Evolutionary conservation across 1,284 basidiomycete species (phyloP).

Genomic region (Hemileia vastatrix): DNA sequence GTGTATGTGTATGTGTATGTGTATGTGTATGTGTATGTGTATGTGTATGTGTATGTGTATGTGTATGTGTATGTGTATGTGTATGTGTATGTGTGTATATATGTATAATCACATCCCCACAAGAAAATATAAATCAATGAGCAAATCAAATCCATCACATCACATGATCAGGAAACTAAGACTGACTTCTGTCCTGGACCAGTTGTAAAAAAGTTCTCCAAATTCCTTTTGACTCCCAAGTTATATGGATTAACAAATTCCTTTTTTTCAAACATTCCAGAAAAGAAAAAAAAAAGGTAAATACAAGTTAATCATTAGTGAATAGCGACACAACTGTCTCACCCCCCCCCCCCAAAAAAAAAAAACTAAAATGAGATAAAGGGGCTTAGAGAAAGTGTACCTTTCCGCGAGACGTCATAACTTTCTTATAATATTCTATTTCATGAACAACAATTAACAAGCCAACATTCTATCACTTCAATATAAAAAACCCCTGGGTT

Average conservation of each 20-base stretch:
- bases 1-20: too few species aligned
- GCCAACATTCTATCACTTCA: not conserved
- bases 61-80: too few species aligned
- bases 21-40: too few species aligned
- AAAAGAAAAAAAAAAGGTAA: not conserved
- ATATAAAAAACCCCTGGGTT: not conserved
- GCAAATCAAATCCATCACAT: too few species aligned
- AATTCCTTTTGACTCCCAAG: slow-evolving; percentile 62
- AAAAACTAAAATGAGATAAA: not conserved
- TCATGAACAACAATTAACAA: not conserved
- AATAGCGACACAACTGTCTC: not conserved
- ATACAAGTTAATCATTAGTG: not conserved
- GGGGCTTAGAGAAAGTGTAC: not conserved
- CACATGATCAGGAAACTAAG: too few species aligned
- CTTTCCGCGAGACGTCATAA: not conserved
- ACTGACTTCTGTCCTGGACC: slow-evolving; percentile 69
- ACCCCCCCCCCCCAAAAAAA: not conserved
- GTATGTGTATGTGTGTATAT: too few species aligned
- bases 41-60: too few species aligned
- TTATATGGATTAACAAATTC: slow-evolving; percentile 83
- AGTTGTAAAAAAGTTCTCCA: slow-evolving; percentile 79
- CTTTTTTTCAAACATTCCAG: not conserved
- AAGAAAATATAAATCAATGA: not conserved
- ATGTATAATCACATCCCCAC: too few species aligned
- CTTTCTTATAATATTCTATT: slow-evolving; percentile 3